These are phyloP conservation scores for Nitzschia inconspicua DNA, from an alignment of 108 stramenopile species.

Conservation along the genomic window DNA sequence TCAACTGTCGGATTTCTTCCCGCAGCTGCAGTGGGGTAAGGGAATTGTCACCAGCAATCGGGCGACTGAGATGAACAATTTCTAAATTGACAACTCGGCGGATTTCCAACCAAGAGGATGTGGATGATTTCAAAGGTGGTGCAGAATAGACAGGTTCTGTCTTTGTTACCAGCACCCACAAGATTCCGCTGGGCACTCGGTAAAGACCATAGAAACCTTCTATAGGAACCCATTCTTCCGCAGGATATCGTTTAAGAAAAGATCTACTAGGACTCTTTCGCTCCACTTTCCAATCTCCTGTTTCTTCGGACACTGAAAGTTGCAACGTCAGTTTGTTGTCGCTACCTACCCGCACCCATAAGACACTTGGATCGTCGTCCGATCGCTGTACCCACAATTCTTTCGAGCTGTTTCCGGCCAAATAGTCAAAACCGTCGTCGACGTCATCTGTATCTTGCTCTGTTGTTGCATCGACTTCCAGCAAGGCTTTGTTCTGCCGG, in stretches of 20 bases:
- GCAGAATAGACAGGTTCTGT: conserved; percentile 56
- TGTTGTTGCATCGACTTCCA: too few species aligned
- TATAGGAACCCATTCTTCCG: conserved; percentile 37
- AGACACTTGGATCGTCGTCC: background rate
- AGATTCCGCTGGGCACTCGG: conserved; percentile 58
- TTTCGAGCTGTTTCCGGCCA: background rate
- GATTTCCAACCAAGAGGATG: conserved; percentile 44
- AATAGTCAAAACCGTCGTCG: background rate
- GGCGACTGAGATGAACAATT: conserved; percentile 40
- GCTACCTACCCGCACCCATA: conserved; percentile 5
- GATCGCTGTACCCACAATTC: conserved; percentile 12
- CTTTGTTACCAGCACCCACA: conserved; percentile 56
- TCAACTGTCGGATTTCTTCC: conserved; percentile 69
- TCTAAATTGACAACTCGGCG: conserved; percentile 52
- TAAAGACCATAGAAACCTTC: conserved; percentile 85
- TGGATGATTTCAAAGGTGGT: conserved; percentile 15
- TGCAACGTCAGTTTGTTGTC: background rate
- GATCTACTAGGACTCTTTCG: background rate
- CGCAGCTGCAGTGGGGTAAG: conserved; percentile 11
- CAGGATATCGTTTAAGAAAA: conserved; percentile 1
- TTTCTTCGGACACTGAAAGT: conserved; percentile 5
- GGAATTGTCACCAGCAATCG: background rate
- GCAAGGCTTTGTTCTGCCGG: background rate
- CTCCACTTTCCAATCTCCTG: conserved; percentile 8
- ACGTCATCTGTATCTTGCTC: background rate